Conservation (phyloP, 306 rosid species). For the Acmispon strigosus region DNA sequence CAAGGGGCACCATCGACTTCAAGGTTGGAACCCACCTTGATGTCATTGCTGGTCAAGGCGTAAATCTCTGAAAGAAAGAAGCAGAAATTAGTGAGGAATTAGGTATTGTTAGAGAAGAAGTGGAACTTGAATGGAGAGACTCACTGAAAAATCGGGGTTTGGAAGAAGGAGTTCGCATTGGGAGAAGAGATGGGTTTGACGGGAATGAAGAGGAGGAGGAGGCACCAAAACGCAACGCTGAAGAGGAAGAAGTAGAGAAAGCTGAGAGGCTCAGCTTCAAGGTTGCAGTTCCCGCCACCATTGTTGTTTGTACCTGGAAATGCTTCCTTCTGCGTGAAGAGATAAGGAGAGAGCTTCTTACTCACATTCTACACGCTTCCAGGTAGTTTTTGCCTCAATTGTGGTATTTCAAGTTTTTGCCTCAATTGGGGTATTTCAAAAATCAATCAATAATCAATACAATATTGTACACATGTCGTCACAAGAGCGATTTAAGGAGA, state of each 20-base stretch:
- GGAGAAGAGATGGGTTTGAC: conserved; percentile 32
- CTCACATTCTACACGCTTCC: neutral
- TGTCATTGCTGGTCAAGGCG: conserved; percentile 83
- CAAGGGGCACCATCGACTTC: conserved; percentile 95
- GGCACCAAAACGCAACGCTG: conserved; percentile 27
- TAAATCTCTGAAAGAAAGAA: conserved; percentile 45
- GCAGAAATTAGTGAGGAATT: neutral
- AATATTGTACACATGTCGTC: too few relatives aligned
- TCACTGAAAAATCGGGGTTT: conserved; percentile 47
- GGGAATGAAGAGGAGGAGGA: conserved; percentile 19
- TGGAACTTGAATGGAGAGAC: neutral
- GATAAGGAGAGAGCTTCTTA: conserved; percentile 6
- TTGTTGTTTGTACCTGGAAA: neutral
- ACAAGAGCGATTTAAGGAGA: too few relatives aligned
- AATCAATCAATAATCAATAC: too few relatives aligned
- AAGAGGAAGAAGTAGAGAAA: conserved; percentile 30
- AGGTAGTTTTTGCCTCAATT: too few relatives aligned
- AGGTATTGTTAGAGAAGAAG: neutral
- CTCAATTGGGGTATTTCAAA: too few relatives aligned
- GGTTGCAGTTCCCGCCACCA: conserved; percentile 56
- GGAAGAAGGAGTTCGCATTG: conserved; percentile 27
- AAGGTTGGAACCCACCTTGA: conserved; percentile 74
- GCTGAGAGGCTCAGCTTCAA: conserved; percentile 37
- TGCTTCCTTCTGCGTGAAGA: neutral
- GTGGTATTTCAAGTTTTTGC: neutral